These are phyloP conservation scores for Westerdykella aurantiaca DNA, from an alignment of 2,329 filamentous ascomycete genomes.

Conservation along the genomic window DNA sequence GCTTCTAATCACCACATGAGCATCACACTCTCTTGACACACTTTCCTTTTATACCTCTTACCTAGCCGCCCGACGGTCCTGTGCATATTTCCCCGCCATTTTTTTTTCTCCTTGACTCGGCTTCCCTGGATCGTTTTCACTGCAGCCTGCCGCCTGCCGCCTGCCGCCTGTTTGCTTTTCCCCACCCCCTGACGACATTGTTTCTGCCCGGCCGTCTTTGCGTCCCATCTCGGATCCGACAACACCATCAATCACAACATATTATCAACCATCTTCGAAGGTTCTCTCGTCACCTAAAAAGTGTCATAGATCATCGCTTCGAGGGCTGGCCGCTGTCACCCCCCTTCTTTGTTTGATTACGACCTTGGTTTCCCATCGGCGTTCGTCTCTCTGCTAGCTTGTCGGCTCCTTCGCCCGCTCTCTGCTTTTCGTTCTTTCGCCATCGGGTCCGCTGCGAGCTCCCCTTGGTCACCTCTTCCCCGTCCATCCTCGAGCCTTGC, in stretches of 20 bases:
- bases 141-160: conserved; percentile 14
- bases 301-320: conserved; percentile 36
- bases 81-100: conserved; percentile 38
- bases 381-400: conserved; percentile 2
- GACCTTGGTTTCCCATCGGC: conserved; percentile 17
- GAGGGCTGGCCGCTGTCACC: conserved; percentile 28
- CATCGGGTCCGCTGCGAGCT: conserved; percentile 34
- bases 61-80: conserved; percentile 29
- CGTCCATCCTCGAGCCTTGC: conserved; percentile 12
- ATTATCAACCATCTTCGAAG: conserved; percentile 31
- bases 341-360: conserved; percentile 30
- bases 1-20: conserved; percentile 40
- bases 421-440: conserved; percentile 17
- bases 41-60: conserved; percentile 39
- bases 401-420: conserved; percentile 17
- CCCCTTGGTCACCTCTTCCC: conserved; percentile 20
- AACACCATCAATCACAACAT: conserved; percentile 24
- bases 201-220: conserved; percentile 11
- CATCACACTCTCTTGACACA: conserved; percentile 39
- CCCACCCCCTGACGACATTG: conserved; percentile 23
- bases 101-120: conserved; percentile 21
- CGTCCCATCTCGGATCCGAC: conserved; percentile 13
- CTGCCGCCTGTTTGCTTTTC: conserved; percentile 17
- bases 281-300: conserved; percentile 29
- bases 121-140: conserved; percentile 2